Percentiles rank a stretch among this genome's conserved stretches.
Evolutionary conservation across 2,329 filamentous ascomycete species (phyloP).

Genomic region (Capronia coronata): DNA sequence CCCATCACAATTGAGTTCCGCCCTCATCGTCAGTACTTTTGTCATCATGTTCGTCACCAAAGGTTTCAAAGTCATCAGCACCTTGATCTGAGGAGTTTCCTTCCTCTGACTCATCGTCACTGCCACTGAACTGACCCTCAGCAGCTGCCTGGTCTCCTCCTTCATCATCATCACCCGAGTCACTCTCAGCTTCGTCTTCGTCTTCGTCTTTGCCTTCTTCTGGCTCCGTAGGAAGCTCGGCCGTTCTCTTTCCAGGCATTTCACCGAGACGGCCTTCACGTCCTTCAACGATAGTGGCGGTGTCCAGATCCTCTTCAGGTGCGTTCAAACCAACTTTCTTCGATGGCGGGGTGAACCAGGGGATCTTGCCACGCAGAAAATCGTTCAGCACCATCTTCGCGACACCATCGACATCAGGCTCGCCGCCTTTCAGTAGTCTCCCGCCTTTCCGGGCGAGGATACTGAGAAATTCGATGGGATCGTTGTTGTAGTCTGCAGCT

Average conservation of each 20-base stretch:
- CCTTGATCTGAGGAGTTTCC: slow-evolving; percentile 8
- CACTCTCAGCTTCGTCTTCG: no score
- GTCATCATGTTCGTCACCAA: slow-evolving; percentile 16
- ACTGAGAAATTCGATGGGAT: slow-evolving; percentile 77
- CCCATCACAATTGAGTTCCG: slow-evolving; percentile 8
- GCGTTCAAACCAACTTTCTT: slow-evolving; percentile 30
- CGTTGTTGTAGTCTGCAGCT: slow-evolving; percentile 53
- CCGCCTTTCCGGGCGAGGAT: slow-evolving; percentile 80
- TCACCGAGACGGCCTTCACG: slow-evolving; percentile 75
- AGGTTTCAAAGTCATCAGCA: slow-evolving; percentile 13
- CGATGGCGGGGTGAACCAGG: slow-evolving; percentile 87
- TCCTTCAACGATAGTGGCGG: slow-evolving; percentile 53
- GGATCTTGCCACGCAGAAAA: slow-evolving; percentile 89
- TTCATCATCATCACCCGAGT: no score
- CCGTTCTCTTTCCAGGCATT: slow-evolving; percentile 69
- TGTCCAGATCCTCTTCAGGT: slow-evolving; percentile 44
- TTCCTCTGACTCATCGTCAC: slow-evolving; percentile 12
- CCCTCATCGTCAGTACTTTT: slow-evolving; percentile 5
- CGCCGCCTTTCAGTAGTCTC: slow-evolving; percentile 80
- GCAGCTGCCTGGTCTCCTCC: no score
- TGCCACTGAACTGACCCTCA: slow-evolving; percentile 7
- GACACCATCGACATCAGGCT: slow-evolving; percentile 88
- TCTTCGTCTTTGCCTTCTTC: slow-evolving; percentile 12
- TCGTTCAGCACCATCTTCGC: slow-evolving; percentile 97
- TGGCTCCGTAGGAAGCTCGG: slow-evolving; percentile 1